These are phyloP conservation scores for Leccinum incarnatum DNA, from an alignment of 768 basidiomycete species.

Conservation along the genomic window DNA sequence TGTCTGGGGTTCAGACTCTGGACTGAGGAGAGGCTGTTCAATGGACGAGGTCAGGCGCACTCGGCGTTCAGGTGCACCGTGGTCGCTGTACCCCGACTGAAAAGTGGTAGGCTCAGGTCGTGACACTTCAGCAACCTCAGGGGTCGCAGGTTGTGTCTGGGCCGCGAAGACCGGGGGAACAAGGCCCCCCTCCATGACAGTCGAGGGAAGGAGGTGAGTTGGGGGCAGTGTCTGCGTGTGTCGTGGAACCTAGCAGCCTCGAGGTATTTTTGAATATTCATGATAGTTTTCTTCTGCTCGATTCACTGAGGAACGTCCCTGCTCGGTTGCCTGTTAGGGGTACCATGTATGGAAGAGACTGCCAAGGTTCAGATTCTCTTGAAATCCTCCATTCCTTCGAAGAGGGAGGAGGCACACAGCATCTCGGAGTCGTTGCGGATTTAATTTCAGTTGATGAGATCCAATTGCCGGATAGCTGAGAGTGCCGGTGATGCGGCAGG, in stretches of 20 bases:
- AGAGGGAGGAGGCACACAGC: background rate
- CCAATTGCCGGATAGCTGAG: background rate
- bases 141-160: background rate
- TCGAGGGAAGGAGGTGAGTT: background rate
- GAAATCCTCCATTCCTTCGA: background rate
- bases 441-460: background rate
- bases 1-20: constrained; percentile 2
- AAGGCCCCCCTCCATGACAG: background rate
- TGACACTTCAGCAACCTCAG: background rate
- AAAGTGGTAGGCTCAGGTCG: constrained; percentile 1
- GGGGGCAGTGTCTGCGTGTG: background rate
- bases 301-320: background rate
- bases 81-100: background rate
- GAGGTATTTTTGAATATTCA: background rate
- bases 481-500: background rate
- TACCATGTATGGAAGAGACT: background rate
- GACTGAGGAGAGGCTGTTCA: constrained; percentile 9
- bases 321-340: background rate
- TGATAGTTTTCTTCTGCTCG: background rate
- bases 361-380: background rate
- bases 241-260: background rate
- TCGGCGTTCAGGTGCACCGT: background rate
- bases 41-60: constrained; percentile 1
- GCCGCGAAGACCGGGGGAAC: background rate
- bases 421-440: background rate